Evolutionary conservation across 768 basidiomycete species (phyloP).

Genomic region (Epithele typhae): DNA sequence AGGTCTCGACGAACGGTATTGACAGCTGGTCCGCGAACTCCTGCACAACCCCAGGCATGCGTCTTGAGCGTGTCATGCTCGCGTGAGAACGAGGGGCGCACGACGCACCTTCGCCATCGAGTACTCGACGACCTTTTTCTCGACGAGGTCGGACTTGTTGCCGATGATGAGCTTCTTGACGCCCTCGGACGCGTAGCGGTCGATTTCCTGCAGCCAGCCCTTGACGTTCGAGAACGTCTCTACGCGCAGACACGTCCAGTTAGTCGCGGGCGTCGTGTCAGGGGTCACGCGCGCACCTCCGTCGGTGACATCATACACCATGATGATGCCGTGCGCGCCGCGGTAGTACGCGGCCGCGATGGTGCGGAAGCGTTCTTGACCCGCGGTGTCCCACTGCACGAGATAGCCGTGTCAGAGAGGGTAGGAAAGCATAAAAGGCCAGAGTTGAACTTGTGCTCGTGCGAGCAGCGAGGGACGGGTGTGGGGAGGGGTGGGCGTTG

Average conservation of each 20-base stretch:
- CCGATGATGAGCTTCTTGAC: conserved; percentile 99
- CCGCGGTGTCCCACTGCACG: conserved; percentile 93
- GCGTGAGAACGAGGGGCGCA: not conserved
- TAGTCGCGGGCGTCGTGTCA: not conserved
- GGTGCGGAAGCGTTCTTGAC: conserved; percentile 97
- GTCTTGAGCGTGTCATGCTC: not conserved
- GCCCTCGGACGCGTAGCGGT: conserved; percentile 95
- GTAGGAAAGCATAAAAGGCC: not conserved
- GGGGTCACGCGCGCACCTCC: conserved; percentile 52
- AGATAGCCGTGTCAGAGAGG: not conserved
- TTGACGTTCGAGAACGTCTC: conserved; percentile 96
- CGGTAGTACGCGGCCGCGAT: conserved; percentile 99
- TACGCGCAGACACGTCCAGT: conserved; percentile 24
- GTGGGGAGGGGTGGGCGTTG: no score
- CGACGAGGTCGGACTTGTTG: conserved; percentile 98
- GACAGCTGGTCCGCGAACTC: conserved; percentile 92
- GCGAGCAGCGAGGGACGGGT: no score
- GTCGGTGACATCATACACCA: conserved; percentile 98
- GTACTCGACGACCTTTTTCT: conserved; percentile 95
- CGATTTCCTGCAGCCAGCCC: conserved; percentile 92
- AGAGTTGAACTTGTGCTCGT: no score
- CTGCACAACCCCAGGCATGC: conserved; percentile 30
- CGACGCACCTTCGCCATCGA: conserved; percentile 71
- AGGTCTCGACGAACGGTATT: conserved; percentile 95
- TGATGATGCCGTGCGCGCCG: conserved; percentile 96